Evolutionary conservation across 73 alveolate genomes (phyloP), one percentile per base, ranked within the genome.

Genomic region (Paramecium primaurelia): DNA sequence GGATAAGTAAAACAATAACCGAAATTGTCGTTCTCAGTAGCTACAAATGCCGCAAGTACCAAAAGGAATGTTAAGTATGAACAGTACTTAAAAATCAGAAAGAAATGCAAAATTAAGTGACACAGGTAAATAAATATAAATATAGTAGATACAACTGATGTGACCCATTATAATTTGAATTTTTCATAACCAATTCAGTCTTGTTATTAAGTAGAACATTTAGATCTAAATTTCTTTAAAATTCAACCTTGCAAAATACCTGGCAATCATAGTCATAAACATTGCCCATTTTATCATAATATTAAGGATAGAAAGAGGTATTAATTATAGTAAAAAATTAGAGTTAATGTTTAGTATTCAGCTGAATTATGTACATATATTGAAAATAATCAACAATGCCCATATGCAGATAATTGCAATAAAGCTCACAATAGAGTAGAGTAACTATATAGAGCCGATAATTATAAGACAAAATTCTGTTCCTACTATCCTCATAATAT

Each of bases 371-470:
- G 99, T 69, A 85, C 94, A 16, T 88, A 93, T 14, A 86, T 92
- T 44, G 98, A 96, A 88, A 95, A 90, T 51, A 86, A 88, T 49
- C 86, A 93, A 37, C 94, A 93, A 18, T 97, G 99, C 88, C 95
- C 93, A 3, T 75, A 92, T 71, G 95, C 93, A 14, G 99, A 97
- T 47, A 64, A 92, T 69, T 97, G 99, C 77, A 69, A 84, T 10
- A 86, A 91, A 51, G 86, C 99, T 20, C 99, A 97, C 92, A 97
- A 93, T 77, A 92, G 98, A 32, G 99, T 97, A 16, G 99, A 97
- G 92, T 94, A 95, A 71, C 94, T 97, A 47, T 97, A 97, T 77
- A 97, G 96, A 86, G 96, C 97, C 8, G 98, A 95, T 32, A 97
- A 97, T 51, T 97, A 96, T 45, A 97, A 97, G 86, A 96, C 95